These are phyloP conservation scores for Geranomyces variabilis DNA, from an alignment of 192 early-diverging fungal species.

Conservation along the genomic window DNA sequence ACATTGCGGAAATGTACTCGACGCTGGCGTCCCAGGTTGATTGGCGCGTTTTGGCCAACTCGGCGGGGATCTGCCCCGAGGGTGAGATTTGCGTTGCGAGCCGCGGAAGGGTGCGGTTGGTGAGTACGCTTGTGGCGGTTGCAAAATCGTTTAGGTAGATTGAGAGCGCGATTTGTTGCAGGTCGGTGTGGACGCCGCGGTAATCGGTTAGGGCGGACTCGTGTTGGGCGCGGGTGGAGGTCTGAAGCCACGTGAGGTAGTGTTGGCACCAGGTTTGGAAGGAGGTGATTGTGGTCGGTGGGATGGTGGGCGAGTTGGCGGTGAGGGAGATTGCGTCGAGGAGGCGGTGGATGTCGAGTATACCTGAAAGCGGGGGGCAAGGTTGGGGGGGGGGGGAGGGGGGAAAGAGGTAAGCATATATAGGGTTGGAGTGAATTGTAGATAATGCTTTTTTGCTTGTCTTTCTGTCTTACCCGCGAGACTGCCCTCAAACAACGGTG, in stretches of 20 bases:
- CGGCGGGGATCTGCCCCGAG: conserved; percentile 47
- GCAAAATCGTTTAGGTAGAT: conserved; percentile 46
- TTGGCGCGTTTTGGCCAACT: conserved; percentile 41
- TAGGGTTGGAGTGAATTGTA: background rate
- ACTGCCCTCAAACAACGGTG: background rate
- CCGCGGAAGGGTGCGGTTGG: conserved; percentile 40
- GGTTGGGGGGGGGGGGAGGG: background rate
- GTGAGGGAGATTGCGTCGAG: conserved; percentile 29
- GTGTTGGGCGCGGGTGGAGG: conserved; percentile 20
- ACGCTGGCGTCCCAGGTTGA: conserved; percentile 51
- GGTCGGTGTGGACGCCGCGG: conserved; percentile 63
- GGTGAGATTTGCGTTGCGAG: conserved; percentile 43
- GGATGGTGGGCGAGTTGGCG: background rate
- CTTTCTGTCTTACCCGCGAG: too few relatives aligned
- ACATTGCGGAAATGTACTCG: conserved; percentile 3
- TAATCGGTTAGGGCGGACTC: conserved; percentile 46
- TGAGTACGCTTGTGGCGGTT: conserved; percentile 34
- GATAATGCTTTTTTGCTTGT: background rate
- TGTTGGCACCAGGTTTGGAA: conserved; percentile 13
- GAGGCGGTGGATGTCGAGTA: conserved; percentile 15
- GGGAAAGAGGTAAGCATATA: background rate
- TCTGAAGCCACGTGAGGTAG: conserved; percentile 32
- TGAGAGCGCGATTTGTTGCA: conserved; percentile 50
- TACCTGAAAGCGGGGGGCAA: background rate
- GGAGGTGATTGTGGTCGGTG: background rate